A percentile compares a stretch with the other conserved stretches of the same genome.
These are phyloP conservation scores for Fusarium compactum DNA, from an alignment of 2,329 filamentous ascomycete genomes.

Conservation along the genomic window DNA sequence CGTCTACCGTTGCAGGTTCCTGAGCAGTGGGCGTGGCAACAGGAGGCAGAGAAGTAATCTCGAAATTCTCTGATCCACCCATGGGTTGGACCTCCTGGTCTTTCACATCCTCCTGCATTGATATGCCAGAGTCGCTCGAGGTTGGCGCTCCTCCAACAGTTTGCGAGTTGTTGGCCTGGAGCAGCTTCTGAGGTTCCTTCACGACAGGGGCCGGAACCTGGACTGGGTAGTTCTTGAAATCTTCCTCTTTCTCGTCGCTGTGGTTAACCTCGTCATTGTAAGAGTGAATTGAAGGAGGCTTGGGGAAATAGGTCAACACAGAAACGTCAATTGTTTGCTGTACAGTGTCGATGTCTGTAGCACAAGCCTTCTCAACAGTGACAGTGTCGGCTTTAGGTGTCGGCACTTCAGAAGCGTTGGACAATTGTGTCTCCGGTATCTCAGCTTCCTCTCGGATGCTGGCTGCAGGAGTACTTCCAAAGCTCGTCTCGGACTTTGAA, in stretches of 20 bases:
- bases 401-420: slow-evolving; percentile 24
- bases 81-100: slow-evolving; percentile 19
- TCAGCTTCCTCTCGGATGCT: slow-evolving; percentile 26
- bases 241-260: slow-evolving; percentile 12
- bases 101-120: slow-evolving; percentile 35
- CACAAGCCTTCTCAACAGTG: background rate
- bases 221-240: background rate
- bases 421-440: slow-evolving; percentile 3
- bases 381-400: slow-evolving; percentile 16
- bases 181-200: background rate
- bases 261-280: slow-evolving; percentile 6
- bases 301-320: slow-evolving; percentile 32
- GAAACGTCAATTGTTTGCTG: slow-evolving; percentile 16
- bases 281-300: slow-evolving; percentile 31
- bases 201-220: background rate
- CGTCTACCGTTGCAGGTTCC: background rate
- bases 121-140: slow-evolving; percentile 43
- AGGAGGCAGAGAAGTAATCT: slow-evolving; percentile 1
- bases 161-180: background rate
- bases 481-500: slow-evolving; percentile 39
- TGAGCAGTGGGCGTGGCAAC: background rate
- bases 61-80: slow-evolving; percentile 9
- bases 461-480: slow-evolving; percentile 26
- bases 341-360: background rate
- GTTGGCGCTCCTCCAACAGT: slow-evolving; percentile 12